Evolutionary conservation across 441 rosid species (phyloP).

Genomic region (Populus hybrid): DNA sequence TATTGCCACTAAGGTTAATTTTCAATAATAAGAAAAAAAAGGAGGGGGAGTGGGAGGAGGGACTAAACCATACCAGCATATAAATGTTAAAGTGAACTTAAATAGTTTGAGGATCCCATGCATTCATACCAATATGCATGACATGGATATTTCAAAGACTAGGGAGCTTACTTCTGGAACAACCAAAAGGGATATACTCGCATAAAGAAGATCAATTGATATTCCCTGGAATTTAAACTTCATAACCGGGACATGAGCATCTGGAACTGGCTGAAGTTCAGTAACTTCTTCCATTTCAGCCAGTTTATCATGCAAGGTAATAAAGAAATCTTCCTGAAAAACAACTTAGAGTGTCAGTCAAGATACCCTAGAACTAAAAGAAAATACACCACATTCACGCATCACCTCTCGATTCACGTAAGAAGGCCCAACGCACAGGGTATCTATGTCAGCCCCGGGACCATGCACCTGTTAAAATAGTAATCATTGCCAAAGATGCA

Average conservation of each 20-base stretch:
- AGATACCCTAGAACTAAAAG: background rate
- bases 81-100: too few species aligned
- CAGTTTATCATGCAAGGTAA: slow-evolving; percentile 45
- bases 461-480: slow-evolving; percentile 54
- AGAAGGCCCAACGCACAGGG: slow-evolving; percentile 68
- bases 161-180: slow-evolving; percentile 51
- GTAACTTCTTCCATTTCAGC: slow-evolving; percentile 63
- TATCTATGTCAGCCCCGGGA: slow-evolving; percentile 71
- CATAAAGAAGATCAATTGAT: slow-evolving; percentile 71
- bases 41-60: background rate
- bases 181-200: slow-evolving; percentile 52
- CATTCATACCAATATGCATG: background rate
- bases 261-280: slow-evolving; percentile 64
- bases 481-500: background rate
- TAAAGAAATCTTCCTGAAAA: slow-evolving; percentile 65
- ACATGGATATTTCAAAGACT: background rate
- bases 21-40: background rate
- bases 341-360: background rate
- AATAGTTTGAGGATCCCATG: too few species aligned
- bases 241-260: slow-evolving; percentile 80
- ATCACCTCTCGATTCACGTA: slow-evolving; percentile 69
- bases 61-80: too few species aligned
- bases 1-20: background rate
- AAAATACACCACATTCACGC: slow-evolving; percentile 9
- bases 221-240: slow-evolving; percentile 66